Conservation (phyloP, 2,329 filamentous ascomycete species). For the Dothideomycetidae sp. region DNA sequence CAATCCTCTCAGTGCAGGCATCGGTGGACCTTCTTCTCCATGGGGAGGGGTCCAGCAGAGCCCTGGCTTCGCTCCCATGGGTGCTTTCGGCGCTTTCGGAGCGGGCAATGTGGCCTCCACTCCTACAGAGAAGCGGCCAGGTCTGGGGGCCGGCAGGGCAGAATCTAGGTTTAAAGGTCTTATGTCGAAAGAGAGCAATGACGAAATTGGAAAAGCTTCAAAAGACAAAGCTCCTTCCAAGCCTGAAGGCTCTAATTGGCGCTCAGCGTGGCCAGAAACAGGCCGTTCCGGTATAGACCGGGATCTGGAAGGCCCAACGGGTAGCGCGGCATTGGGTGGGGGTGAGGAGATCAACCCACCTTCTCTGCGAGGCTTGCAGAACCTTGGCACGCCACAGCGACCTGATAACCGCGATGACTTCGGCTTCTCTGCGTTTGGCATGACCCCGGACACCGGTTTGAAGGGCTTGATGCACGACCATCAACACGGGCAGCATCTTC, state of each 20-base stretch:
- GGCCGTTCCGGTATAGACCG: slow-evolving; percentile 41
- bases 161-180: slow-evolving; percentile 79
- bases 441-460: slow-evolving; percentile 37
- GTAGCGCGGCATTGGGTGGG: slow-evolving; percentile 60
- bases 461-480: slow-evolving; percentile 18
- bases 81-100: slow-evolving; percentile 85
- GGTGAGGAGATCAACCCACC: slow-evolving; percentile 54
- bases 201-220: slow-evolving; percentile 38
- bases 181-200: slow-evolving; percentile 61
- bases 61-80: slow-evolving; percentile 56
- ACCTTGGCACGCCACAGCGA: slow-evolving; percentile 31
- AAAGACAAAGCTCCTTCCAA: slow-evolving; percentile 45
- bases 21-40: slow-evolving; percentile 37
- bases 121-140: slow-evolving; percentile 54
- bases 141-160: slow-evolving; percentile 51
- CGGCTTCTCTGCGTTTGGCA: slow-evolving; percentile 46
- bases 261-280: slow-evolving; percentile 14
- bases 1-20: slow-evolving; percentile 37
- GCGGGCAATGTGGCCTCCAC: slow-evolving; percentile 38
- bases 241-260: slow-evolving; percentile 42
- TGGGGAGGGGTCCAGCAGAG: slow-evolving; percentile 47
- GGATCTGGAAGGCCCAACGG: slow-evolving; percentile 51
- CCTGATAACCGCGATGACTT: slow-evolving; percentile 41
- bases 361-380: slow-evolving; percentile 29
- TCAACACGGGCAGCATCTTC: slow-evolving; percentile 41